phyloP scores from a whole-genome alignment of 108 stramenopile species.

The Skeletonema tropicum region DNA sequence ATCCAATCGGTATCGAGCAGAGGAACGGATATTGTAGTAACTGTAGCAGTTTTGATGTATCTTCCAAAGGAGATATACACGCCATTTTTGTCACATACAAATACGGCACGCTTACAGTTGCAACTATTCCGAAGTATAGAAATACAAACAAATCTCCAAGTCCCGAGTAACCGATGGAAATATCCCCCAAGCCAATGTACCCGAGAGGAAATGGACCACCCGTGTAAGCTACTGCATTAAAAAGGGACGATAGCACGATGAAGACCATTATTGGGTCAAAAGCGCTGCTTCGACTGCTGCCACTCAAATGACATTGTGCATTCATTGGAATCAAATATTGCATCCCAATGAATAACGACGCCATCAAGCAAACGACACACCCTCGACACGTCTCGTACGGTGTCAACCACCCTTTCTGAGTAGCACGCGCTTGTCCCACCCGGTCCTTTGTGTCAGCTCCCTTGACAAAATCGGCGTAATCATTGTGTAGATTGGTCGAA shows the following conservation, averaged over 20 bases:
- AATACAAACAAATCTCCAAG: conserved; percentile 90
- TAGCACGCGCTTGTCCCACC: conserved; percentile 90
- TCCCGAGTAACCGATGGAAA: conserved; percentile 87
- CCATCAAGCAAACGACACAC: conserved; percentile 51
- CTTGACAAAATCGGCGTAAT: conserved; percentile 90
- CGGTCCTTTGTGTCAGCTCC: conserved; percentile 83
- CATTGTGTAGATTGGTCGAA: conserved; percentile 90
- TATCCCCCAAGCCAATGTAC: conserved; percentile 76
- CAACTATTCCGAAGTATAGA: conserved; percentile 89
- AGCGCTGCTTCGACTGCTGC: neutral
- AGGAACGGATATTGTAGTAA: conserved; percentile 28
- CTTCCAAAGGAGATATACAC: conserved; percentile 3
- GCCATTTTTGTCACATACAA: conserved; percentile 44
- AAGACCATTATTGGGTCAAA: conserved; percentile 43
- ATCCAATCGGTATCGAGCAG: conserved; percentile 66
- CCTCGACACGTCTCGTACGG: conserved; percentile 72
- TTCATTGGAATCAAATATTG: conserved; percentile 38
- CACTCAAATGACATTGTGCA: neutral
- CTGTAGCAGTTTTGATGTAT: neutral
- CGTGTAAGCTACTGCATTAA: conserved; percentile 89
- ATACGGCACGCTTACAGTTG: conserved; percentile 74
- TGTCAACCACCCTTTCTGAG: conserved; percentile 89
- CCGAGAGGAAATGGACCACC: conserved; percentile 90
- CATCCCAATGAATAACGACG: conserved; percentile 58
- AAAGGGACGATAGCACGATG: conserved; percentile 61